Evolutionary conservation across 768 basidiomycete genomes (phyloP).

Genomic region (Russula brevipes): DNA sequence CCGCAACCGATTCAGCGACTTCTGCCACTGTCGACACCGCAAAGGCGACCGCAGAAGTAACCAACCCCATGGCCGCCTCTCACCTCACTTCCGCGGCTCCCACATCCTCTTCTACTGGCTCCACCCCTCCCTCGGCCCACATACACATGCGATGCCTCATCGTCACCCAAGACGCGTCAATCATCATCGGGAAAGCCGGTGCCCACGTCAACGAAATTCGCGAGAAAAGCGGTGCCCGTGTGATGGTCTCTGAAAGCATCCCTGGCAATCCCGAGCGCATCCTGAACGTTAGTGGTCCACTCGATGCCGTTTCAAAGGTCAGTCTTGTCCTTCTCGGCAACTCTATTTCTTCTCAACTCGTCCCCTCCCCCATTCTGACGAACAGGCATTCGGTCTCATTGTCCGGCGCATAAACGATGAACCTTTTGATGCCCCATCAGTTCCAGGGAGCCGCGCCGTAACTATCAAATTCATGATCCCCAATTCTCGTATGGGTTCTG

Average conservation of each 20-base stretch:
- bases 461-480: constrained; percentile 99
- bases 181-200: constrained; percentile 96
- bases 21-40: constrained; percentile 54
- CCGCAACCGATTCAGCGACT: constrained; percentile 43
- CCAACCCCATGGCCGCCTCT: constrained; percentile 34
- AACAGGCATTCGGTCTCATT: constrained; percentile 96
- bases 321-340: constrained; percentile 27
- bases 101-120: constrained; percentile 44
- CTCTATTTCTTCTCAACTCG: constrained; percentile 4
- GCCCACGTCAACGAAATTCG: constrained; percentile 97
- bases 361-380: neutral
- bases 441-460: constrained; percentile 95
- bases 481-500: constrained; percentile 98
- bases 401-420: constrained; percentile 99
- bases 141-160: constrained; percentile 99
- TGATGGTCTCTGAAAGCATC: constrained; percentile 97
- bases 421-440: constrained; percentile 95
- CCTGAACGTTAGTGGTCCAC: constrained; percentile 89
- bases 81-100: constrained; percentile 45
- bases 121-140: constrained; percentile 63
- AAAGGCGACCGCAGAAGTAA: constrained; percentile 34
- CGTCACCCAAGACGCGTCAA: constrained; percentile 98
- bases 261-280: constrained; percentile 99
- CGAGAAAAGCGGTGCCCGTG: constrained; percentile 93
- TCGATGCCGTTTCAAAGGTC: constrained; percentile 99